Evolutionary conservation across 345 rosid species (phyloP), one percentile per base, ranked within the genome.

Genomic region (Sapria himalayana): DNA sequence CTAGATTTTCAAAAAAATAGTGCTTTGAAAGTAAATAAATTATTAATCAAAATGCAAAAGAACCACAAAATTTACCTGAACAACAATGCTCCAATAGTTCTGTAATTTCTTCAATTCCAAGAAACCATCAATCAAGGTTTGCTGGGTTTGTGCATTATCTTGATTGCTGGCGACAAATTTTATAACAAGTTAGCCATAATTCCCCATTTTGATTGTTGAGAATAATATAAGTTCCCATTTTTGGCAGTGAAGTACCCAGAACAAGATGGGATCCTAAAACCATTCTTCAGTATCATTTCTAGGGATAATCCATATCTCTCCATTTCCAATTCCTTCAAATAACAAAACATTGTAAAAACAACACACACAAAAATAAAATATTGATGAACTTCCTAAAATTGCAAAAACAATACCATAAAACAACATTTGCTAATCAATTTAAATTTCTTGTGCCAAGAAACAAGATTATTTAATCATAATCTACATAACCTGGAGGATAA

Each of bases 41-140:
- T 42, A 9, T 7, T 11, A n/a, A 15, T 19, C 19, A 16, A 27
- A 22, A 22, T 21, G 22, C 35, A 29, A 16, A 37, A 23, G 47
- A 52, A 48, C 49, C 25, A 51, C 33, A 55, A 27, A 39, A 40
- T 81, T 71, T 52, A 86, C 98, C 93, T 64, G 37, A 62, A 89
- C 62, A 35, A 69, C 74, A 43, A 48, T 58, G 48, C 76, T 67
- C 98, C 93, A 82, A 21, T 45, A 62, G 25, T 46, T 53, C 22
- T 57, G 82, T 60, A 60, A 54, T 61, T 65, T 76, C 73, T 71
- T 78, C 62, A 78, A 41, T 56, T 78, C 78, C 27, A 55, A 47
- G 49, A 89, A 54, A 46, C 67, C 70, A 19, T 49, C 47, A 48
- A 63, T 56, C 56, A 89, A 65, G 47, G 35, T 43, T 59, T 71